Conservation (phyloP, 2,329 filamentous ascomycete species). For the Talaromyces sp. region DNA sequence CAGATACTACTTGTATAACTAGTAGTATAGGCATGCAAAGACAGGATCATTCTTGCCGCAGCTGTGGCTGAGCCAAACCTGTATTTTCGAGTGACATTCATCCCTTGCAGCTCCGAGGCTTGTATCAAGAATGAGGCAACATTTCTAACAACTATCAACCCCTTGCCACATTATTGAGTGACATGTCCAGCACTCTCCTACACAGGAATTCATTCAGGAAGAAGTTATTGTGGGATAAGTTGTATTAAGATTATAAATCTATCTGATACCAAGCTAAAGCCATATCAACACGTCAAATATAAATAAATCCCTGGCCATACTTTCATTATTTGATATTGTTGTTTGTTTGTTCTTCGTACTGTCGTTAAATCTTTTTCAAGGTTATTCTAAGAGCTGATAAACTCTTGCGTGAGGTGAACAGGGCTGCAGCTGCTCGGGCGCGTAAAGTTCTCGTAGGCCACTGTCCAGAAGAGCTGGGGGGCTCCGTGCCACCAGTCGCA, state of each 20-base stretch:
- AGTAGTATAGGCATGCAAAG: background rate
- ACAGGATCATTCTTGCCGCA: background rate
- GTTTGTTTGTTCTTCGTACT: no score
- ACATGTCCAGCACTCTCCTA: background rate
- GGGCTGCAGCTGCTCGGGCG: conserved; percentile 31
- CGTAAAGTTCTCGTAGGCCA: conserved; percentile 13
- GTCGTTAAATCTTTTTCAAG: background rate
- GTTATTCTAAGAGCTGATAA: conserved; percentile 12
- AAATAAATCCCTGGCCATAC: background rate
- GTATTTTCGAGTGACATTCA: background rate
- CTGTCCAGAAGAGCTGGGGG: conserved; percentile 37
- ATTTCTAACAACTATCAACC: background rate
- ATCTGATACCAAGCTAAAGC: background rate
- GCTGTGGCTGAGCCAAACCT: background rate
- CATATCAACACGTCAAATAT: background rate
- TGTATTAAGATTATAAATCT: background rate
- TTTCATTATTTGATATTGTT: background rate
- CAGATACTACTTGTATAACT: background rate
- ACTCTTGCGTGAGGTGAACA: conserved; percentile 25
- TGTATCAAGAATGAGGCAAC: background rate
- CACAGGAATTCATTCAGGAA: background rate
- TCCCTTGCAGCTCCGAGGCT: background rate
- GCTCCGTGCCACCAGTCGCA: conserved; percentile 38
- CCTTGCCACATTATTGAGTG: background rate
- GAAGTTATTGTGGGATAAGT: background rate